A percentile compares a stretch with the other conserved stretches of the same genome.
Conservation (phyloP, 176 grass and related monocot genomes). For the Raddia guianensis region DNA sequence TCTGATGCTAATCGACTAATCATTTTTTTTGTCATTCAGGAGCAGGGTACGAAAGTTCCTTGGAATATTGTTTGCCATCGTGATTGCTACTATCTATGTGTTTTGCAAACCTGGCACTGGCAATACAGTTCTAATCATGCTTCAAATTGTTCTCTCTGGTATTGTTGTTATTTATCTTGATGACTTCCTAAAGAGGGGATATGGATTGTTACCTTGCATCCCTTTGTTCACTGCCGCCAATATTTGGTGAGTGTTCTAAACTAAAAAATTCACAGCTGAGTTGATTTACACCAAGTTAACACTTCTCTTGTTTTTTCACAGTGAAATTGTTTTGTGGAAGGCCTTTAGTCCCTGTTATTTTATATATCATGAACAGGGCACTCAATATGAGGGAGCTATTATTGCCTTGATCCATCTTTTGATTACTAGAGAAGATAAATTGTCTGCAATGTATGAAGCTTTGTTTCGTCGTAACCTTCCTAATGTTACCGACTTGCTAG, state of each 20-base stretch:
- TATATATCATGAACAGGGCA: too few relatives aligned
- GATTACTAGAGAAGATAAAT: too few relatives aligned
- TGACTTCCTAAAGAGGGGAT: neutral
- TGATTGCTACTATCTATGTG: neutral
- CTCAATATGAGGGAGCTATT: too few relatives aligned
- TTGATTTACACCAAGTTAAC: too few relatives aligned
- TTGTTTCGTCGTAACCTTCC: too few relatives aligned
- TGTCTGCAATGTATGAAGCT: too few relatives aligned
- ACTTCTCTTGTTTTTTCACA: too few relatives aligned
- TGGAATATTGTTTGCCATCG: neutral
- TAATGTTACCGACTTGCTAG: too few relatives aligned
- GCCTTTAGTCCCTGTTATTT: too few relatives aligned
- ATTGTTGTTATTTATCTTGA: neutral
- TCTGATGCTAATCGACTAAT: too few relatives aligned
- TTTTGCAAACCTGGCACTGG: neutral
- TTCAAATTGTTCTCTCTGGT: neutral
- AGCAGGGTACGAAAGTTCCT: neutral
- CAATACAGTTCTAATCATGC: neutral
- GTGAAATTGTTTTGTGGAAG: too few relatives aligned
- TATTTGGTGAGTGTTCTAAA: neutral
- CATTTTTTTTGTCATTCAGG: neutral
- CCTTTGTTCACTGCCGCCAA: conserved; percentile 9
- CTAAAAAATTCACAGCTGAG: neutral
- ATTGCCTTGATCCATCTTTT: too few relatives aligned
- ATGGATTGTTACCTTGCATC: neutral